Conservation (phyloP, 495 filamentous ascomycete genomes). For the Talaromyces proteolyticus region DNA sequence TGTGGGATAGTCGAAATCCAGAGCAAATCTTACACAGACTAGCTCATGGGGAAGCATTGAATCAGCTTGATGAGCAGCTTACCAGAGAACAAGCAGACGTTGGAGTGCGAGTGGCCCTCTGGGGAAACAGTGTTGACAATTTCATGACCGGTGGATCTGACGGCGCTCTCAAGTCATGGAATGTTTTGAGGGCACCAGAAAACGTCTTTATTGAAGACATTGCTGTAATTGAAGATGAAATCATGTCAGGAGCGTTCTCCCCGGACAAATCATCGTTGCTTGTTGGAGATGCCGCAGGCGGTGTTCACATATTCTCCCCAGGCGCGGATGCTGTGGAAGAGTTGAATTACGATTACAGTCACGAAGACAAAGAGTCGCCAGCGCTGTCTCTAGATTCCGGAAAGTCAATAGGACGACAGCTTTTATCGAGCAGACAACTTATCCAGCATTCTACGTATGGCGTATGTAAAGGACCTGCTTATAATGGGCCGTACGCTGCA, state of each 20-base stretch:
- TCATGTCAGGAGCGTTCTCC: conserved; percentile 63
- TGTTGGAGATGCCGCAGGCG: conserved; percentile 70
- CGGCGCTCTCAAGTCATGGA: conserved; percentile 81
- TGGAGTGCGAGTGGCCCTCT: conserved; percentile 74
- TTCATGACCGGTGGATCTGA: conserved; percentile 92
- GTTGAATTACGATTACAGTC: conserved; percentile 18
- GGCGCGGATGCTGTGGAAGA: conserved; percentile 11
- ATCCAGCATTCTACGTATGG: conserved; percentile 34
- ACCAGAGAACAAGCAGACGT: conserved; percentile 65
- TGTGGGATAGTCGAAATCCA: conserved; percentile 71
- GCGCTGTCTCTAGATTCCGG: conserved; percentile 18
- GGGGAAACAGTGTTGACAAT: conserved; percentile 63
- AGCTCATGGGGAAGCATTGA: conserved; percentile 61
- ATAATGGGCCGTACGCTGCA: conserved; percentile 37
- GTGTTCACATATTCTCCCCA: conserved; percentile 59
- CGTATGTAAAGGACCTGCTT: conserved; percentile 36
- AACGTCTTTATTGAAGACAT: conserved; percentile 59
- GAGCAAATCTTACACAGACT: conserved; percentile 58
- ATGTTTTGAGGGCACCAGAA: conserved; percentile 55
- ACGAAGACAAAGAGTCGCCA: conserved; percentile 3
- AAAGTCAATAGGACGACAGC: conserved; percentile 15
- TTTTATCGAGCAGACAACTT: conserved; percentile 32
- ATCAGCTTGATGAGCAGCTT: conserved; percentile 49
- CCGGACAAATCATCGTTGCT: conserved; percentile 65
- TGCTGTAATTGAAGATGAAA: conserved; percentile 39